A percentile compares a stretch with the other conserved stretches of the same genome.
These are phyloP conservation scores for Floccularia luteovirens DNA, from an alignment of 768 basidiomycete species.

Conservation along the genomic window DNA sequence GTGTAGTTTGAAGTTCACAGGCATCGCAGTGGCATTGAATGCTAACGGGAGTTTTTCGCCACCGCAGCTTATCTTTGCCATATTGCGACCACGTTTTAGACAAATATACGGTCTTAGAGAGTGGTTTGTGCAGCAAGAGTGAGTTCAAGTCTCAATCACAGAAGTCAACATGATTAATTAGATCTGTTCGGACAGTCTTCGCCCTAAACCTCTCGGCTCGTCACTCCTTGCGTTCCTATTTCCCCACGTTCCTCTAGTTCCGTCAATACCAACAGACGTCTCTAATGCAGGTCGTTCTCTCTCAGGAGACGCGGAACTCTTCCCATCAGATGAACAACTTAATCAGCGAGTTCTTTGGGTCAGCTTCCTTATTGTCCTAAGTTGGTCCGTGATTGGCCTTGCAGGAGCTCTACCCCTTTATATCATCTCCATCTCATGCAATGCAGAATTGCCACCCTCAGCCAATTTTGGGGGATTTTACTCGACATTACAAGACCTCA, in stretches of 20 bases:
- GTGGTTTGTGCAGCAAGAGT: slow-evolving; percentile 74
- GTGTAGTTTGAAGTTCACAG: slow-evolving; percentile 15
- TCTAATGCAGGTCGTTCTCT: slow-evolving; percentile 45
- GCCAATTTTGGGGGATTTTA: slow-evolving; percentile 48
- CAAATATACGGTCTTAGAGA: slow-evolving; percentile 68
- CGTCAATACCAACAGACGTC: slow-evolving; percentile 47
- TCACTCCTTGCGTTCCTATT: slow-evolving; percentile 62
- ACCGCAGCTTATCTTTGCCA: slow-evolving; percentile 54
- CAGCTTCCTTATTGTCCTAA: slow-evolving; percentile 52
- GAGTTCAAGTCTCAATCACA: slow-evolving; percentile 18
- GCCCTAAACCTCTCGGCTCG: slow-evolving; percentile 53
- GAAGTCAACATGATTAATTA: neutral
- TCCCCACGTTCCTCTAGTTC: slow-evolving; percentile 62
- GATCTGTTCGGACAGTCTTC: slow-evolving; percentile 32
- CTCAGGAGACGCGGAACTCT: slow-evolving; percentile 42
- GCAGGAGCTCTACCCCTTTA: slow-evolving; percentile 71
- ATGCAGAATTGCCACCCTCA: slow-evolving; percentile 39
- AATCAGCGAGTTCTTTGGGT: slow-evolving; percentile 66
- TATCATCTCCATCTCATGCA: slow-evolving; percentile 60
- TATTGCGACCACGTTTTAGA: slow-evolving; percentile 60
- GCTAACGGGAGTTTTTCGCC: neutral
- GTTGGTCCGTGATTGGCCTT: slow-evolving; percentile 64
- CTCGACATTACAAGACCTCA: slow-evolving; percentile 69
- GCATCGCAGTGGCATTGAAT: slow-evolving; percentile 1
- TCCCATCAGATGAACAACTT: slow-evolving; percentile 73